Evolutionary conservation across 306 rosid species (phyloP), one percentile per base, ranked within the genome.

Genomic region (Phaseolus lunatus): DNA sequence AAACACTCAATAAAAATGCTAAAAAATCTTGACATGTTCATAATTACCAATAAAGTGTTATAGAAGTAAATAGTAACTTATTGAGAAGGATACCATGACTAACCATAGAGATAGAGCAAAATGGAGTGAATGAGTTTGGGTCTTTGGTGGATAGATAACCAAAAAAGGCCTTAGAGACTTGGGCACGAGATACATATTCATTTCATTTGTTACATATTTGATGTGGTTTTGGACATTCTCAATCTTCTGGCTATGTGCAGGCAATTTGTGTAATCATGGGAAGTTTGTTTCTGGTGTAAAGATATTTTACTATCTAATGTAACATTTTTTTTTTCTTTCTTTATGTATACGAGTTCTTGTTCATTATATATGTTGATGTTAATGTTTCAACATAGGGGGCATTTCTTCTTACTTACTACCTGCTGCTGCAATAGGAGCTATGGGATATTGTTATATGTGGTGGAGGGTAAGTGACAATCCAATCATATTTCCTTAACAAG

Each of bases 391-490:
- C 13, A 26, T 80, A 89, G 96, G 96, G 84, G 84, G 77, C 43
- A 88, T 85, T 50, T 86, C 88, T 58, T 89, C 94, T 24, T 93
- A 89, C 85, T 47, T 93, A 49, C 24, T 90, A 69, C 96, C 91
- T 66, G 93, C 90, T 44, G 98, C 93, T 79, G 94, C 91, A 50
- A 61, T 93, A 50, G 98, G 90, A 82, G 94, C 88, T 68, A 74
- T 88, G 90, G 96, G 94, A 78, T 93, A 93, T 83, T 89, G 91
- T 76, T 90, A 86, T 87, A 88, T 89, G 96, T 80, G 94, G 87
- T 88, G 90, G 94, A 88, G 84, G 98, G 98, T 89, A 76, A 78
- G 63, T 35, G 37, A 44, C 22, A 67, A 27, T 9, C 27, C 48
- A 67, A 9, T 47, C 27, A 41, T 9, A 33, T 75, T 73, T 41